Evolutionary conservation across 2,329 filamentous ascomycete species (phyloP), one percentile per base, ranked within the genome.

Genomic region (Cladophialophora carrionii): DNA sequence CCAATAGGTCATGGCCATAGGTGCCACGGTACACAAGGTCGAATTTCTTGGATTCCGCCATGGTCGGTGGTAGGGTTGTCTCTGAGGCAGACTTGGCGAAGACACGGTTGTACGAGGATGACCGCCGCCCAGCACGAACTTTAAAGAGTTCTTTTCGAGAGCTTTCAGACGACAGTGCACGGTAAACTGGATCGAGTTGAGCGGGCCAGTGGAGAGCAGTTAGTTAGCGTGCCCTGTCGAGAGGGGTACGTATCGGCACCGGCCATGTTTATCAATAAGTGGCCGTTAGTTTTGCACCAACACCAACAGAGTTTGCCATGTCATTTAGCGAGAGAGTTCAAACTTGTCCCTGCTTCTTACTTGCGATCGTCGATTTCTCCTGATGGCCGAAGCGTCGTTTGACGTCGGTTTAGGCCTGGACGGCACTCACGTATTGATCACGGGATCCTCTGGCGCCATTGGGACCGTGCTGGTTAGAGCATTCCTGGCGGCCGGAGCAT

Each of bases 401-500:
- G 72, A 76, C 61, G 66, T 79, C 12, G 70, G 70, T 6, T 71
- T 81, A 37, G 75, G 74, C 34, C 75, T 81, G 34, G 70, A 75
- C 62, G 72, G 68, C 57, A 75, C 72, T 20, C 77, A 79, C 64
- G 77, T 80, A 41, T 70, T 80, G 29, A 68, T 81, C 60, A 81
- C 78, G 5, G 79, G 79, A 37, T 78, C 76, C 49, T 75, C 73
- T 43, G 79, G 79, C 34, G 72, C 77, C 2, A 80, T 81, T 52
- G 79, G 78, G 7, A 69, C 71, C 6, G 73, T 76, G 14, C 74
- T 78, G 1, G 75, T 78, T 31, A 69, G 74, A 58, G 78, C 78
- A 49, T 79, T 81, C 66, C 74, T 81, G 37, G 72, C 78, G 22
- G 78, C 79, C 6, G 79, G 78, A n/a, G 73, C 76, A 29, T 73